Conservation (phyloP, 257 asterid species). For the Plectranthus barbatus region DNA sequence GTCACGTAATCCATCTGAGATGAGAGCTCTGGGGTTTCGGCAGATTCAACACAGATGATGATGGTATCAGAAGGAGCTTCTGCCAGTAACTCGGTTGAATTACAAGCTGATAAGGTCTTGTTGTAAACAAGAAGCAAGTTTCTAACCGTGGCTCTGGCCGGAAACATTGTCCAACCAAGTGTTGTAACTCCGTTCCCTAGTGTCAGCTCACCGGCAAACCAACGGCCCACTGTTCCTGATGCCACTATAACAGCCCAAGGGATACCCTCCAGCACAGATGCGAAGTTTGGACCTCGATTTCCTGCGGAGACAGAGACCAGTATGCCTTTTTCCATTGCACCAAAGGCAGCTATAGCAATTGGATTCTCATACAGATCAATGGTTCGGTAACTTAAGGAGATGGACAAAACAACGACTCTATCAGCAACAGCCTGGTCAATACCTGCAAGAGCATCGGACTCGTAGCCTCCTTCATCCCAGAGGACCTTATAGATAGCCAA, state of each 20-base stretch:
- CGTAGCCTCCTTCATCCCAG: constrained; percentile 36
- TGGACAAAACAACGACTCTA: constrained; percentile 45
- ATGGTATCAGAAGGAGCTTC: constrained; percentile 13
- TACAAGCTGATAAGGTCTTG: constrained; percentile 31
- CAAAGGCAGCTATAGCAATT: constrained; percentile 48
- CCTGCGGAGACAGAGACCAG: constrained; percentile 62
- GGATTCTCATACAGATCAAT: constrained; percentile 39
- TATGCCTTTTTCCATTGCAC: constrained; percentile 55
- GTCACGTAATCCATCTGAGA: constrained; percentile 15
- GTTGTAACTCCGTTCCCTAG: constrained; percentile 28
- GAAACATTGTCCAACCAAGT: constrained; percentile 42
- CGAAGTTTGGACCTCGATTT: constrained; percentile 22
- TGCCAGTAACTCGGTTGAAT: constrained; percentile 22
- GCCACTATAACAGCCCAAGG: constrained; percentile 57
- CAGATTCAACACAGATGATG: constrained; percentile 26
- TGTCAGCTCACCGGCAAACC: constrained; percentile 33
- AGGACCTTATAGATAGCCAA: constrained; percentile 47
- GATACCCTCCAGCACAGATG: constrained; percentile 33
- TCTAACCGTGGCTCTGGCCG: constrained; percentile 22
- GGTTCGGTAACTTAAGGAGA: constrained; percentile 32
- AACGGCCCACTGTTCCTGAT: constrained; percentile 44
- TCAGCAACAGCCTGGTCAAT: constrained; percentile 60
- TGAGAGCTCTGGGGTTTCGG: constrained; percentile 5
- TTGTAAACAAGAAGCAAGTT: constrained; percentile 34
- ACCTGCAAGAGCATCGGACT: constrained; percentile 49